A percentile compares a stretch with the other conserved stretches of the same genome.
Conservation (phyloP, 148 eudicot genomes). For the Pouteria glomerata region DNA sequence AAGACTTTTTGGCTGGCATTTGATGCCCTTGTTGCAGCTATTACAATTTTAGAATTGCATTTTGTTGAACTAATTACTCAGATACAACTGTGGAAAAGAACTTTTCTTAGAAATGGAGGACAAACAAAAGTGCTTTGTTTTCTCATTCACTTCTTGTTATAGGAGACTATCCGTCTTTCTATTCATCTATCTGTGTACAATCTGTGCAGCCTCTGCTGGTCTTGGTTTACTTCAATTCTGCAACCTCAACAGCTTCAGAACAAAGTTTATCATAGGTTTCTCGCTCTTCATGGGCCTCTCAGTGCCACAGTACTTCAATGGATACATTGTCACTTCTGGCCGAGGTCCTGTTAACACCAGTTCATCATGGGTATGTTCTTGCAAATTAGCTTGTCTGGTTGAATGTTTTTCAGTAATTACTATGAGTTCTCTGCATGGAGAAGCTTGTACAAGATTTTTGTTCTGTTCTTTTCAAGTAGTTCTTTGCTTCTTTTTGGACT, state of each 20-base stretch:
- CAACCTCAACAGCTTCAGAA: slow-evolving; percentile 89
- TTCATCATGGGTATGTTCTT: slow-evolving; percentile 56
- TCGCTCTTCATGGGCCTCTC: slow-evolving; percentile 90
- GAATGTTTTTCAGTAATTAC: background rate
- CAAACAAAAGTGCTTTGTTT: background rate
- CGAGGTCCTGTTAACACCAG: slow-evolving; percentile 62
- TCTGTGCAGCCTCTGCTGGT: slow-evolving; percentile 69
- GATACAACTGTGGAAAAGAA: background rate
- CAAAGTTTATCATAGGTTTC: slow-evolving; percentile 74
- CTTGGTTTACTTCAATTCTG: slow-evolving; percentile 79
- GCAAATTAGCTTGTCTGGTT: background rate
- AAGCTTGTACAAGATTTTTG: no score
- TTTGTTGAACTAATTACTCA: background rate
- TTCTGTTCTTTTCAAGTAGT: no score
- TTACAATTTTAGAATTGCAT: no score
- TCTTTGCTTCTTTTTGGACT: no score
- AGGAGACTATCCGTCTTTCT: background rate
- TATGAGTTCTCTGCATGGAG: background rate
- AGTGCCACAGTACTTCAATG: slow-evolving; percentile 75
- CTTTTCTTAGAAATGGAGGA: background rate
- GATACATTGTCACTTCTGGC: slow-evolving; percentile 49
- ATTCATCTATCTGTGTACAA: no score
- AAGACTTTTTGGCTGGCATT: background rate
- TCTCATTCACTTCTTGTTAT: no score
- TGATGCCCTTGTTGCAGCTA: no score